These are phyloP conservation scores for Candida qinlingensis DNA, from an alignment of 805 yeast genomes.

Conservation along the genomic window DNA sequence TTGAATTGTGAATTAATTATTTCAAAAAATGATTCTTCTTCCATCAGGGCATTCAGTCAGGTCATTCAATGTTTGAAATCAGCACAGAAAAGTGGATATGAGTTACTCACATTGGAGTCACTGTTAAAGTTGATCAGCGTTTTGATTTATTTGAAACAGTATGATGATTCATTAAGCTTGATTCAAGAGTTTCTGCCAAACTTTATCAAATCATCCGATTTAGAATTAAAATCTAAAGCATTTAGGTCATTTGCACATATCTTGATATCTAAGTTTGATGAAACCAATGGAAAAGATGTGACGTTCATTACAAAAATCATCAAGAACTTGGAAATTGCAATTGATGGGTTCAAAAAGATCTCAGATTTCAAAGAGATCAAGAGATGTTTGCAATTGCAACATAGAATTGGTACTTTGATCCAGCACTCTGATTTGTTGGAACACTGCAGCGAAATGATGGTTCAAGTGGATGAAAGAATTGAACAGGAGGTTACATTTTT, in stretches of 20 bases:
- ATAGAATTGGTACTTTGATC: constrained; percentile 30
- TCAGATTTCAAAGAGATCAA: constrained; percentile 35
- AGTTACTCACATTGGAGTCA: constrained; percentile 41
- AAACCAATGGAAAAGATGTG: background rate
- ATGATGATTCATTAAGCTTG: constrained; percentile 39
- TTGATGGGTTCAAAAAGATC: constrained; percentile 38
- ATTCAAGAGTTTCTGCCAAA: constrained; percentile 39
- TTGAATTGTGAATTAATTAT: constrained; percentile 42
- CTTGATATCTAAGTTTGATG: constrained; percentile 11
- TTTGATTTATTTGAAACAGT: constrained; percentile 35
- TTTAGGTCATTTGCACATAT: constrained; percentile 30
- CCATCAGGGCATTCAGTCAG: constrained; percentile 45
- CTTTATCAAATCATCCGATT: constrained; percentile 35
- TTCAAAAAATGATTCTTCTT: constrained; percentile 31
- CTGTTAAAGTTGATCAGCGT: constrained; percentile 40
- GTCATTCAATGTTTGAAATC: constrained; percentile 44
- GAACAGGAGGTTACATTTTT: constrained; percentile 6
- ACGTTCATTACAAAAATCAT: constrained; percentile 24
- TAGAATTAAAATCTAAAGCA: constrained; percentile 35
- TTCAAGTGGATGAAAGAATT: constrained; percentile 5
- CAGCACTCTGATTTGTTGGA: constrained; percentile 27
- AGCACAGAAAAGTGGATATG: constrained; percentile 42
- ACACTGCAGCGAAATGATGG: constrained; percentile 17
- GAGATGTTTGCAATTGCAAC: constrained; percentile 36
- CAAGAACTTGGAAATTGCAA: constrained; percentile 36